Base-by-base conservation (phyloP, 1,139 yeast species). In the Sugiyamaella japonica region DNA sequence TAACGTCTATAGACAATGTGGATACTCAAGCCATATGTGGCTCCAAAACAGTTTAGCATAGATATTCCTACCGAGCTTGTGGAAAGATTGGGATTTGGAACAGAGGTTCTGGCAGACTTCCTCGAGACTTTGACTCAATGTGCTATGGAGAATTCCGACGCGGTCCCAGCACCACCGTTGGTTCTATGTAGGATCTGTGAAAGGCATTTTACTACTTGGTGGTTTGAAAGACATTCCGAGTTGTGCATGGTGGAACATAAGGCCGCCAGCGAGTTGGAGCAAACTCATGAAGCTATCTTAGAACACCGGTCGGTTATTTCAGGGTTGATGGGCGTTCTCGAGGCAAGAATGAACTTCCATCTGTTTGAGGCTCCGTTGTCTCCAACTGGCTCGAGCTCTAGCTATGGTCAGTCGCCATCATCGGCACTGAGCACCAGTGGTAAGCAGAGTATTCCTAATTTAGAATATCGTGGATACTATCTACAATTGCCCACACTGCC, bases 181-280 rank as follows among this genome's bases (percentile, higher is more conserved):
- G 88, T 89, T 44, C 74, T 91, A 41, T 95, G 99, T 69, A 78
- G 97, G 51, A 90, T 95, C 17, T 95, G 99, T 70, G 99, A 95
- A 66, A 83, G 84, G 29, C 81, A 81, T 51, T 83, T 91, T n/a
- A 97, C 97, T 1, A 89, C 93, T 1, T 95, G 99, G 99, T 93
- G 96, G 85, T 77, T 93, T 50, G 99, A 91, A 65, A 81, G 85
- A 52, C 99, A 95, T 70, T 85, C 95, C 1, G 96, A 90, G 66
- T 75, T 88, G 52, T 95, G 99, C 65, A 76, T 88, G 29, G 82
- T 89, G 43, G 98, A 90, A 67, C 96, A 90, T 70, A 80, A 86
- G 62, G 82, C 87, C 2, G 89, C 85, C 64, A 91, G 90, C 59
- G 85, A 85, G 44, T 81, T 93, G n/a, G 89, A 86, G 63, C 65